Base-by-base conservation (phyloP, 495 filamentous ascomycete genomes). In the Parachaetomium inaequale region DNA sequence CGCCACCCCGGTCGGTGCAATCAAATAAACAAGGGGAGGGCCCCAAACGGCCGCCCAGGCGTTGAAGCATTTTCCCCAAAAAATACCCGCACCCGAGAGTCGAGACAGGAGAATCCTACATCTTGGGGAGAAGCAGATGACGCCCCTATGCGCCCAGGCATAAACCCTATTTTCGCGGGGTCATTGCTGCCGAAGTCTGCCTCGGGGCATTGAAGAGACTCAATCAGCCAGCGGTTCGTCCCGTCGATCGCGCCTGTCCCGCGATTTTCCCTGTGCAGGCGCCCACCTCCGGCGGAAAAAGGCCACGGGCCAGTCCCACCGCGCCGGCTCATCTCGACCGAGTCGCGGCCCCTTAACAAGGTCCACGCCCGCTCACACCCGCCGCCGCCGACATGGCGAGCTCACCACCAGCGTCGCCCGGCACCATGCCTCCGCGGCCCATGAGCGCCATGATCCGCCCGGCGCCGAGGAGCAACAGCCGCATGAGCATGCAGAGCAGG, bases 391-490 rank as follows among this genome's bases (percentile, higher is more conserved):
- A 66, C 65, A 85, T 85, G 83, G 79, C 80, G 65, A 75, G 75
- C 65, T 84, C 83, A 70, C 82, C 82, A 71, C 82, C 83, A 65
- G 75, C 65, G 61, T 84, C 82, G 65, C 81, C 81, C 43, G 71
- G 26, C 50, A 67, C 67, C 45, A 66, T 81, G 59, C 75, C 84
- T 55, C 81, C 83, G 71, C 87, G 93, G 70, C 92, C 93, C 43
- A 81, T 93, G 84, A 96, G 91, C 76, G 90, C 88, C 68, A 84
- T 96, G 77, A 87, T 95, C 71, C 86, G 90, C 49, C 84, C 91
- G 49, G 82, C 87, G 43, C 76, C 78, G 55, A 82, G 92, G 66
- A 96, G 91, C 74, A 88, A 81, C 66, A 97, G 93, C 81, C 90
- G 94, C 63, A 81, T 97, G 83, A 96, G 92, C 73, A 87, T 90